Conservation (phyloP, 2,329 filamentous ascomycete genomes). For the Trichoderma sp. region DNA sequence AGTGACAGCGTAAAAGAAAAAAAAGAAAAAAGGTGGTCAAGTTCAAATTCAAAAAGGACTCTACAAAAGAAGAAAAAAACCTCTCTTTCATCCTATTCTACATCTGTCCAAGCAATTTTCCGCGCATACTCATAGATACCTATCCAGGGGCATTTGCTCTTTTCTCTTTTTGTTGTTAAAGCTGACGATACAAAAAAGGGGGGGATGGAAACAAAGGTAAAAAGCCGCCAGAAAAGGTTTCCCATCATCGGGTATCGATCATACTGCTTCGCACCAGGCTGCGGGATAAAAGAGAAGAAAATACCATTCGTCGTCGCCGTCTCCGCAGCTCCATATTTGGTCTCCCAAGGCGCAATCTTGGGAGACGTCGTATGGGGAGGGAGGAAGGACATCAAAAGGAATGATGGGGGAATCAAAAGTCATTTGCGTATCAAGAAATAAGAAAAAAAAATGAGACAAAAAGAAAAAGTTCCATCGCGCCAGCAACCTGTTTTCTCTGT, state of each 20-base stretch:
- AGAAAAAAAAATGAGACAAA: conserved; percentile 7
- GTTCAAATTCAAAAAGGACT: not conserved
- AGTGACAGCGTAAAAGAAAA: not conserved
- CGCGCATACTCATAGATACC: conserved; percentile 15
- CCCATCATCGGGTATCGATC: conserved; percentile 17
- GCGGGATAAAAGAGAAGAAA: conserved; percentile 4
- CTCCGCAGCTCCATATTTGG: not conserved
- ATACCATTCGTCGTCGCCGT: not conserved
- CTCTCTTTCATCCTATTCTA: conserved; percentile 19
- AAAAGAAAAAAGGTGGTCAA: not conserved
- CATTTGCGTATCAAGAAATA: conserved; percentile 7
- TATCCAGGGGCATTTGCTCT: not conserved
- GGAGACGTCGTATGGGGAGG: not conserved
- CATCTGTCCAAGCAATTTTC: conserved; percentile 16
- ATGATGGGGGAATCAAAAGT: conserved; percentile 22
- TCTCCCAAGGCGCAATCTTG: not conserved
- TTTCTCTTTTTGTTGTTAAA: not conserved
- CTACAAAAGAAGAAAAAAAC: not conserved
- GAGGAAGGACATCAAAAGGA: conserved; percentile 27
- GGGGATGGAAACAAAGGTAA: not conserved
- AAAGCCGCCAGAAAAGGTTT: not conserved
- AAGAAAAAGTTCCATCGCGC: not conserved
- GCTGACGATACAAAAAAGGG: not conserved
- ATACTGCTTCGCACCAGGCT: conserved; percentile 16
- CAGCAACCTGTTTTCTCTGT: not conserved